These are phyloP conservation scores for Fusarium hostae DNA, from an alignment of 2,329 filamentous ascomycete genomes.

Conservation along the genomic window DNA sequence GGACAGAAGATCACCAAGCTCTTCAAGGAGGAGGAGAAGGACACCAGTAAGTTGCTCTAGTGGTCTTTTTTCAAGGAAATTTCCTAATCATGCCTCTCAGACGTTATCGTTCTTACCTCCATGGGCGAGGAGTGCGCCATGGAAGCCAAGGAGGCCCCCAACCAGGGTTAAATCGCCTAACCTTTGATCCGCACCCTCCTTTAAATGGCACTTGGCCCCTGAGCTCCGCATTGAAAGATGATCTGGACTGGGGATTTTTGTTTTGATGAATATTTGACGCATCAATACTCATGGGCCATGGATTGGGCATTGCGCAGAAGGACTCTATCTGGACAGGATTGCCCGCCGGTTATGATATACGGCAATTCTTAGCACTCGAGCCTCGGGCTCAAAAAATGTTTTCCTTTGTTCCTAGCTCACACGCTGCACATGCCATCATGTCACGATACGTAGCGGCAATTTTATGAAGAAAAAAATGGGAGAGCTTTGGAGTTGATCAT, in stretches of 20 bases:
- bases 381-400: slow-evolving; percentile 42
- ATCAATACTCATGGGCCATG: slow-evolving; percentile 52
- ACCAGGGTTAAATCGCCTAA: slow-evolving; percentile 44
- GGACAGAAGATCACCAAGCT: slow-evolving; percentile 87
- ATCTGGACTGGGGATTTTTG: slow-evolving; percentile 45
- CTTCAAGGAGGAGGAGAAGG: slow-evolving; percentile 86
- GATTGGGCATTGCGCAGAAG: slow-evolving; percentile 55
- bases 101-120: slow-evolving; percentile 90
- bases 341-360: slow-evolving; percentile 52
- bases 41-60: slow-evolving; percentile 78
- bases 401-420: slow-evolving; percentile 54
- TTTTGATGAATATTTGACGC: slow-evolving; percentile 51
- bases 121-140: slow-evolving; percentile 96
- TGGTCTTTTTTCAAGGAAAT: not conserved
- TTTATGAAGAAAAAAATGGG: slow-evolving; percentile 51
- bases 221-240: slow-evolving; percentile 38
- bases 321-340: slow-evolving; percentile 58
- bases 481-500: slow-evolving; percentile 48
- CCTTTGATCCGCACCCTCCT: slow-evolving; percentile 38
- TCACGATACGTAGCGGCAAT: slow-evolving; percentile 48
- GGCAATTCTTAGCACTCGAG: slow-evolving; percentile 41
- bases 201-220: slow-evolving; percentile 44
- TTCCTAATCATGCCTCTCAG: slow-evolving; percentile 58
- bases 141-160: slow-evolving; percentile 92
- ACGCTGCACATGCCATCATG: slow-evolving; percentile 46